Evolutionary conservation across 805 yeast genomes (phyloP), one percentile per base, ranked within the genome.

Genomic region (Tetrapisispora arboricola): DNA sequence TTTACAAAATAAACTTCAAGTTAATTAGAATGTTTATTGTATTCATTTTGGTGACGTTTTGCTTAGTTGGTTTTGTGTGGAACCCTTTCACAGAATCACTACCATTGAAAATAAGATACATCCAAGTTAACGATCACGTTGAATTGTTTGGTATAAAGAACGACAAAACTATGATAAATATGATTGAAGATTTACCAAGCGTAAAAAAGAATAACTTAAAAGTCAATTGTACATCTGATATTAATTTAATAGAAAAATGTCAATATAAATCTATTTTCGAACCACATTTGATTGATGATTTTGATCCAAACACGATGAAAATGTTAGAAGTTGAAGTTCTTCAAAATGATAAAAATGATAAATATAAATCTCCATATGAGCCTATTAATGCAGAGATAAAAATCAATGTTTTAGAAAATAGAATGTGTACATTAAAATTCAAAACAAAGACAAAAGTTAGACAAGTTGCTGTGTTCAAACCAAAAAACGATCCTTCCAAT

Each of bases 91-190:
- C 78, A 24, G 64, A 67, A 20, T 51, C 61, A 5, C 66, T 73
- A 26, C 95, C 95, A 4, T 57, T 85, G 58, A 87, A 85, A 56
- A 64, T 84, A 43, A 67, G 88, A 47, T 81, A 82, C 51, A 62
- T 77, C 27, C 88, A 87, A 59, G 66, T 81, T 39, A 73, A 82
- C 47, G 47, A 49, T 18, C 26, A 31, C 6, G 49, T 49, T 16
- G 43, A 41, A 32, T 16, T 49, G 5, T 39, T 41, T 29, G 49
- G 51, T 17, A 21, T 40, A 6, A 36, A 24, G 16, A 24, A 35
- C n/a, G 35, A 36, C 13, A 21, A 21, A 42, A 62, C 78, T 19
- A 53, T 38, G 57, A 36, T 57, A 69, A 24, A 31, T 6, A 57
- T 80, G 28, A 55, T 85, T 31, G 33, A 53, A 4, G 86, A 80